A percentile compares a stretch with the other conserved stretches of the same genome.
Evolutionary conservation across 2,329 filamentous ascomycete species (phyloP).

Genomic region (Pseudocercospora ulei): DNA sequence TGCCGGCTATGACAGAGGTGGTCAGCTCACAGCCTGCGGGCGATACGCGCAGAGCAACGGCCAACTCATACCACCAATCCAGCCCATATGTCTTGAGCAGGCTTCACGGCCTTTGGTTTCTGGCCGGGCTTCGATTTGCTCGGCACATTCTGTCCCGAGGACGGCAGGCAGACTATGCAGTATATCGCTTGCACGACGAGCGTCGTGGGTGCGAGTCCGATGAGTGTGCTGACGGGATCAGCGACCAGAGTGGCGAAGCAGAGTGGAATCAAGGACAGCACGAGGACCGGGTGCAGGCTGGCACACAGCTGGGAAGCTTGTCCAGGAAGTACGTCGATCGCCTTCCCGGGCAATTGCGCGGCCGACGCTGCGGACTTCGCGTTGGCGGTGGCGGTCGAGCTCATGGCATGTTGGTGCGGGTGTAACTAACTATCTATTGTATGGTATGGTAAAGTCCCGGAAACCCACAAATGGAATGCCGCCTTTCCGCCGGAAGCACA

Average conservation of each 20-base stretch:
- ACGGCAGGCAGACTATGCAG: conserved; percentile 51
- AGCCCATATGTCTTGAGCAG: conserved; percentile 39
- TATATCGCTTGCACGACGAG: conserved; percentile 54
- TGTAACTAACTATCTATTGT: too few species aligned
- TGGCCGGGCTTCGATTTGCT: conserved; percentile 41
- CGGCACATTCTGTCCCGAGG: conserved; percentile 37
- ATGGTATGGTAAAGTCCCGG: too few species aligned
- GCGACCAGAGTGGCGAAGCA: conserved; percentile 59
- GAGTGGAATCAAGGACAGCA: conserved; percentile 54
- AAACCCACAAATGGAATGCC: neutral
- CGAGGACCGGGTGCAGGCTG: conserved; percentile 57
- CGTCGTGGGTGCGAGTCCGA: conserved; percentile 52
- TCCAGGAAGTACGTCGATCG: conserved; percentile 29
- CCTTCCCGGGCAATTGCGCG: conserved; percentile 18
- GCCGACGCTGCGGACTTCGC: conserved; percentile 16
- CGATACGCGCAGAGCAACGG: neutral
- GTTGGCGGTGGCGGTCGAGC: conserved; percentile 12
- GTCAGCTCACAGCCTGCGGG: neutral
- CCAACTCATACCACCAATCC: conserved; percentile 39
- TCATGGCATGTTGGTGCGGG: conserved; percentile 15
- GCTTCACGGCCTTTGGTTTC: conserved; percentile 45
- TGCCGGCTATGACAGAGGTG: conserved; percentile 49
- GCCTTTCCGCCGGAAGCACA: too few species aligned
- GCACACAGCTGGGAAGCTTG: conserved; percentile 42
- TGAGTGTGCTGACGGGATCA: conserved; percentile 58